These are phyloP conservation scores for Diatrype stigma DNA, from an alignment of 2,329 filamentous ascomycete genomes.

Conservation along the genomic window DNA sequence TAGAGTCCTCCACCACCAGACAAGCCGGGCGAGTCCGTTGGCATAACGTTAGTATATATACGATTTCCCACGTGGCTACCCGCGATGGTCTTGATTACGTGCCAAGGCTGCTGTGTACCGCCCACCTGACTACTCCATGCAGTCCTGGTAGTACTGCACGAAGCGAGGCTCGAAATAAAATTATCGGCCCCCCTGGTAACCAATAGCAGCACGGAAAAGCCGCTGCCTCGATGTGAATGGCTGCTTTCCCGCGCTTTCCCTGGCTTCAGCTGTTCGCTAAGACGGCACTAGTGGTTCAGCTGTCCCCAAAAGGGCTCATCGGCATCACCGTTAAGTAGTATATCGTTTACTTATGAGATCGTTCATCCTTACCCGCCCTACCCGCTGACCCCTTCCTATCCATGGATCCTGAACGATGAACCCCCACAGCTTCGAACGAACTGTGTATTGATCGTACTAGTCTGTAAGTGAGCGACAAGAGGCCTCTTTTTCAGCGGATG, in stretches of 20 bases:
- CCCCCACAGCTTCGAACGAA: too few relatives aligned
- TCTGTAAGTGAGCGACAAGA: too few relatives aligned
- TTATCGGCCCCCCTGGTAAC: background rate
- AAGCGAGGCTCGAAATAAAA: background rate
- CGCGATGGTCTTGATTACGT: too few relatives aligned
- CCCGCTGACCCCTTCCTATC: too few relatives aligned
- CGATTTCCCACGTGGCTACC: background rate
- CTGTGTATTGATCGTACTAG: too few relatives aligned
- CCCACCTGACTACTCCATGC: background rate
- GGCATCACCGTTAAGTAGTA: too few relatives aligned
- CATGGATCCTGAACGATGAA: too few relatives aligned
- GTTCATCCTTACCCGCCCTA: too few relatives aligned
- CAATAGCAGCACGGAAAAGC: background rate
- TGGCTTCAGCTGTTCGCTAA: background rate
- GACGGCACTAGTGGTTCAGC: background rate
- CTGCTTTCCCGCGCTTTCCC: background rate
- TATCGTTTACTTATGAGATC: too few relatives aligned
- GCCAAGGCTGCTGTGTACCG: too few relatives aligned
- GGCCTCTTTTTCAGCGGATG: too few relatives aligned
- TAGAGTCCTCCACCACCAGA: background rate
- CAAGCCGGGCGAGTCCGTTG: background rate
- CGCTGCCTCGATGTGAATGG: background rate
- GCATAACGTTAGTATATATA: background rate
- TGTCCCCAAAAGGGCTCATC: background rate
- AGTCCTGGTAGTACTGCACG: background rate